Base-by-base conservation (phyloP, 2,329 filamentous ascomycete species). In the Metarhizium robertsii region DNA sequence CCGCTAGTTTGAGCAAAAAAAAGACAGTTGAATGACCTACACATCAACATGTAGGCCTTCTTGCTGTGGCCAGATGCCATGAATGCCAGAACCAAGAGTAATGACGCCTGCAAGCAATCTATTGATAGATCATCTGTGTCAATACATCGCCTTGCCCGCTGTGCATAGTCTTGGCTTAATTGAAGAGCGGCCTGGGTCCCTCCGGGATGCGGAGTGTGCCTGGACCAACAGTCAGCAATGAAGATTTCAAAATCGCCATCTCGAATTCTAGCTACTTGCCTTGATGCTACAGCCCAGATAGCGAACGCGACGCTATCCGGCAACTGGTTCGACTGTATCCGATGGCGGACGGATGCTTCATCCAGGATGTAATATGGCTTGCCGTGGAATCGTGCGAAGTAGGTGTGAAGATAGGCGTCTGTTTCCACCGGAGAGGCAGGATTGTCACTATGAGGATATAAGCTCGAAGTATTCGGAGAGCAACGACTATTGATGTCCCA, bases 281-380 rank as follows among this genome's bases (percentile, higher is more conserved):
- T 80, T 10, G 83, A 75, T 54, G 81, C 80, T 51, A 87, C 76
- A 16, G 83, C 82, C 61, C 79, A 85, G 52, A 86, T 79, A 8
- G 81, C 79, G 62, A 78, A 73, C 6, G 79, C 67, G 46, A 84
- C 69, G 61, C 78, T 81, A 29, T 65, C 62, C 3, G 81, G 79
- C 4, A 92, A 71, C 63, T 88, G 85, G 51, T 84, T 84, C 10
- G 84, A 71, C 61, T 88, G 85, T 59, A 90, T 72, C 29, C 85
- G 79, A 69, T 92, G 88, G 55, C 90, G 79, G 10, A 88, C 85
- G 0, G 80, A 83, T 0, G 84, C 76, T 69, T 95, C 90, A 65
- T 95, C 89, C 3, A 95, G 75, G 53, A 95, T 85, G 64, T 88
- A 84, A 61, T 87, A 94, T 1, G 90, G 88, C 65, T 91, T 92